phyloP scores from a whole-genome alignment of 2,329 filamentous ascomycete species.

The Coniochaeta pulveracea region DNA sequence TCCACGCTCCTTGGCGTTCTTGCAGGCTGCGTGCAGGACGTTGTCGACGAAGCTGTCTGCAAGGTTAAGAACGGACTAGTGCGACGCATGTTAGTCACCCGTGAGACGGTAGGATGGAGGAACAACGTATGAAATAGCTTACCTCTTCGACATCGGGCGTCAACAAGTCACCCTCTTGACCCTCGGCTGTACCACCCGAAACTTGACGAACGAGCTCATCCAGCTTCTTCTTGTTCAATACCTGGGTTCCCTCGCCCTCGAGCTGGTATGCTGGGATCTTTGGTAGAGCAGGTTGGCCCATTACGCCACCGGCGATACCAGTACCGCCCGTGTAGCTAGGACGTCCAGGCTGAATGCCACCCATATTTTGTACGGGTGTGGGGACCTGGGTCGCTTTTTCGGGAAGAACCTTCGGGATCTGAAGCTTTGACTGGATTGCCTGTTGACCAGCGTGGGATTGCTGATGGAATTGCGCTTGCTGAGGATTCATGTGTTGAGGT shows the following conservation, averaged over 20 bases:
- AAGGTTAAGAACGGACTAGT: slow-evolving; percentile 71
- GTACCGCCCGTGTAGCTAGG: slow-evolving; percentile 78
- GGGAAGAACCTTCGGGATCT: slow-evolving; percentile 69
- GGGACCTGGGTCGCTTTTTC: slow-evolving; percentile 58
- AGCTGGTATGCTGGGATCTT: slow-evolving; percentile 77
- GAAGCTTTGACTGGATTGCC: slow-evolving; percentile 52
- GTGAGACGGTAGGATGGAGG: neutral
- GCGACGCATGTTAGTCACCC: slow-evolving; percentile 12
- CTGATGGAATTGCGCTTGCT: slow-evolving; percentile 19
- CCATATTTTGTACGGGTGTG: slow-evolving; percentile 58
- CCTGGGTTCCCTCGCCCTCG: slow-evolving; percentile 82
- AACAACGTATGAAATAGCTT: slow-evolving; percentile 18
- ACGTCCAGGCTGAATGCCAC: slow-evolving; percentile 51
- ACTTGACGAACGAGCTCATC: slow-evolving; percentile 93
- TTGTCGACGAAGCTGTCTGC: slow-evolving; percentile 94
- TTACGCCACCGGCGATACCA: slow-evolving; percentile 66
- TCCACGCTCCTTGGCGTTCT: slow-evolving; percentile 84
- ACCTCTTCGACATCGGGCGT: slow-evolving; percentile 95
- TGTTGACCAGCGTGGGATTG: slow-evolving; percentile 28
- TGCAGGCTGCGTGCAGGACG: slow-evolving; percentile 76
- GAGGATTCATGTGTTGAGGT: slow-evolving; percentile 12
- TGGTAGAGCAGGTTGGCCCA: slow-evolving; percentile 75
- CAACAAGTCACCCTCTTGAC: slow-evolving; percentile 64
- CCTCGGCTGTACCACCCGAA: slow-evolving; percentile 65
- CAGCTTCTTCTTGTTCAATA: slow-evolving; percentile 95